phyloP scores from a whole-genome alignment of 2,329 filamentous ascomycete genomes.

The Fonsecaea pugnacius region DNA sequence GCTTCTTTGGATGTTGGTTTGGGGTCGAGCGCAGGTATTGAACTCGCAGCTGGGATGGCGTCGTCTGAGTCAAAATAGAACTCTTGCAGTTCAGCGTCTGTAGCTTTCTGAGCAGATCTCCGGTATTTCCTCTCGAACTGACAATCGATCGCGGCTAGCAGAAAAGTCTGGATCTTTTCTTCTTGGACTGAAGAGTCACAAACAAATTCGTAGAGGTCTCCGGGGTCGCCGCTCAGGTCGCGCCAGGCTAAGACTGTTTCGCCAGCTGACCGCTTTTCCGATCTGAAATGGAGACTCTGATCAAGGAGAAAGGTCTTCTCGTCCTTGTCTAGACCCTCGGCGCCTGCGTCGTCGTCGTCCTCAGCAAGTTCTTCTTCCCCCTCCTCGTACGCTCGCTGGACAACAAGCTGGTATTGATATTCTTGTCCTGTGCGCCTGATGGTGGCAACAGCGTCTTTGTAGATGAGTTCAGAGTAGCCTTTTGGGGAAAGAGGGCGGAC shows the following conservation, averaged over 20 bases:
- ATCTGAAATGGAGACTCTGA: constrained; percentile 83
- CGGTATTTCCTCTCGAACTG: constrained; percentile 98
- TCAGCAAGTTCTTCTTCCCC: constrained; percentile 93
- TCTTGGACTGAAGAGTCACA: constrained; percentile 76
- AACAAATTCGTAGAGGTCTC: constrained; percentile 97
- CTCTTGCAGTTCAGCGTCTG: constrained; percentile 76
- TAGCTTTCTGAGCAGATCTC: constrained; percentile 76
- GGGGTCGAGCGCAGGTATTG: constrained; percentile 53
- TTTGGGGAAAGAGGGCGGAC: constrained; percentile 94
- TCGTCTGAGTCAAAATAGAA: constrained; percentile 75
- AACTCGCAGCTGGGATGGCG: constrained; percentile 64
- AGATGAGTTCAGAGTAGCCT: constrained; percentile 97
- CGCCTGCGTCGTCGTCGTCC: constrained; percentile 80
- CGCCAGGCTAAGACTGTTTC: constrained; percentile 92
- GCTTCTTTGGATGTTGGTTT: constrained; percentile 48
- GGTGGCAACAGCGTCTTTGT: constrained; percentile 91
- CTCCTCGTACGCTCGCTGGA: constrained; percentile 96
- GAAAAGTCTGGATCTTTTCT: constrained; percentile 77
- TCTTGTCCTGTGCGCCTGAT: constrained; percentile 93
- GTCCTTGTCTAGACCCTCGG: constrained; percentile 86
- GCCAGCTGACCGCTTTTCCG: constrained; percentile 76
- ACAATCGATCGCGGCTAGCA: constrained; percentile 82
- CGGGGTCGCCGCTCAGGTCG: constrained; percentile 88
- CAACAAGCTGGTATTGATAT: constrained; percentile 94
- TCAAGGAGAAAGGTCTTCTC: constrained; percentile 98